These are phyloP conservation scores for Bipolaris sorokiniana DNA, from an alignment of 2,329 filamentous ascomycete genomes.

Conservation along the genomic window DNA sequence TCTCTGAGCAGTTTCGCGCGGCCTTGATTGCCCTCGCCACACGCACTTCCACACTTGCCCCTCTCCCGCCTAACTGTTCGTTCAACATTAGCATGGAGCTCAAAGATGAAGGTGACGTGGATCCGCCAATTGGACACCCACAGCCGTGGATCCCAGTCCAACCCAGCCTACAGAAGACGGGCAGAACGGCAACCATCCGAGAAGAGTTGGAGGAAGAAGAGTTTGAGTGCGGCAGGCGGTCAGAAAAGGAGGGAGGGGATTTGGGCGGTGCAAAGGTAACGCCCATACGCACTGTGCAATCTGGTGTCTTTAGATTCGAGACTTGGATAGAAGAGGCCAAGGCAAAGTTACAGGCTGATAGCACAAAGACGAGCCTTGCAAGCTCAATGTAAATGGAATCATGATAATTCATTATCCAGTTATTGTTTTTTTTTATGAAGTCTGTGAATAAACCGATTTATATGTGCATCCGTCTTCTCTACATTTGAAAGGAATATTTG, in stretches of 20 bases:
- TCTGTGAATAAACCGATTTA: no score
- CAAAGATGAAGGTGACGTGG: constrained; percentile 62
- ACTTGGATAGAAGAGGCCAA: constrained; percentile 72
- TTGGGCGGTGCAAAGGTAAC: constrained; percentile 62
- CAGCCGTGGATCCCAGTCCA: constrained; percentile 68
- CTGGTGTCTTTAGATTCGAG: constrained; percentile 70
- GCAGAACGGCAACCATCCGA: constrained; percentile 27
- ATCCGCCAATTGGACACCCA: constrained; percentile 56
- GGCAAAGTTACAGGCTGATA: constrained; percentile 51
- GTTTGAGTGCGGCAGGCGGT: constrained; percentile 22
- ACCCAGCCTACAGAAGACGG: constrained; percentile 51
- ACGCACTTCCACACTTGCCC: constrained; percentile 62
- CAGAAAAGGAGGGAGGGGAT: constrained; percentile 41
- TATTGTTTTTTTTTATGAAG: no score
- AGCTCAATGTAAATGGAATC: constrained; percentile 17
- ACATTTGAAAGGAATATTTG: no score
- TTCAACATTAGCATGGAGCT: constrained; percentile 80
- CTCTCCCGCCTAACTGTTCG: constrained; percentile 69
- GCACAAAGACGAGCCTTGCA: constrained; percentile 26
- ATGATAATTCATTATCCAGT: neutral
- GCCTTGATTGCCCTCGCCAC: constrained; percentile 68
- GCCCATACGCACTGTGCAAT: constrained; percentile 67
- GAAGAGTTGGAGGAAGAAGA: constrained; percentile 24
- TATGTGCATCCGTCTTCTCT: no score
- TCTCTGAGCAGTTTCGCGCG: constrained; percentile 75